phyloP scores from a whole-genome alignment of 2,329 filamentous ascomycete genomes.

The Graphilbum sp. region DNA sequence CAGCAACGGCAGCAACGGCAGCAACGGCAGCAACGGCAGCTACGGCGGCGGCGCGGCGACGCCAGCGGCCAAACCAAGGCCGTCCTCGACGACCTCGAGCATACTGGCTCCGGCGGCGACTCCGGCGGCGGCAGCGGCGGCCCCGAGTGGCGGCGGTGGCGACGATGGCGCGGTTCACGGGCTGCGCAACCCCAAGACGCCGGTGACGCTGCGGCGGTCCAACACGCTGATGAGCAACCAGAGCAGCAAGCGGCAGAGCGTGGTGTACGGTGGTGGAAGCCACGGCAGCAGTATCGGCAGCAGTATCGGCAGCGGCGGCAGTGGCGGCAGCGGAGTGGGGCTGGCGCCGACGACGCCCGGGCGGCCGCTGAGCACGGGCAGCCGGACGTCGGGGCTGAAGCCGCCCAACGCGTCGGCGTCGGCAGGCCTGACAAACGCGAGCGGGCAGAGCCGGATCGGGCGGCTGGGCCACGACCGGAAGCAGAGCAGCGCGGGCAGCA shows the following conservation, averaged over 20 bases:
- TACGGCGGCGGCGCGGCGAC: too few relatives aligned
- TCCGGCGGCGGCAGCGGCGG: conserved; percentile 11
- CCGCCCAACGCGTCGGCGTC: conserved; percentile 33
- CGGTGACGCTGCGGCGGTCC: conserved; percentile 5
- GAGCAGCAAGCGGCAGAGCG: not conserved
- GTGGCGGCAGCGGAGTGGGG: conserved; percentile 1
- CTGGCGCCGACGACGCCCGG: conserved; percentile 11
- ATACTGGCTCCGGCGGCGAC: too few relatives aligned
- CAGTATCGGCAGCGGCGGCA: conserved; percentile 6
- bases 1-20: too few relatives aligned
- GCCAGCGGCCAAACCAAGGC: too few relatives aligned
- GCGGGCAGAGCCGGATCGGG: conserved; percentile 28
- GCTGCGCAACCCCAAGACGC: not conserved
- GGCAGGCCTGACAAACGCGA: conserved; percentile 7
- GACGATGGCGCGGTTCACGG: not conserved
- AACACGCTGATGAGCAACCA: not conserved
- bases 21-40: too few relatives aligned
- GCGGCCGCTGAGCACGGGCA: conserved; percentile 9
- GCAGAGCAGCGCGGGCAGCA: conserved; percentile 22
- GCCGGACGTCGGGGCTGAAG: conserved; percentile 34
- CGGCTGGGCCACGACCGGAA: conserved; percentile 27
- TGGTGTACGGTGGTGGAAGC: not conserved
- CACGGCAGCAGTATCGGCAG: conserved; percentile 20
- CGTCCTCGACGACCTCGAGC: too few relatives aligned
- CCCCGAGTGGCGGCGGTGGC: conserved; percentile 1